Conservation (phyloP, 2,329 filamentous ascomycete species). For the Sclerotinia glacialis region DNA sequence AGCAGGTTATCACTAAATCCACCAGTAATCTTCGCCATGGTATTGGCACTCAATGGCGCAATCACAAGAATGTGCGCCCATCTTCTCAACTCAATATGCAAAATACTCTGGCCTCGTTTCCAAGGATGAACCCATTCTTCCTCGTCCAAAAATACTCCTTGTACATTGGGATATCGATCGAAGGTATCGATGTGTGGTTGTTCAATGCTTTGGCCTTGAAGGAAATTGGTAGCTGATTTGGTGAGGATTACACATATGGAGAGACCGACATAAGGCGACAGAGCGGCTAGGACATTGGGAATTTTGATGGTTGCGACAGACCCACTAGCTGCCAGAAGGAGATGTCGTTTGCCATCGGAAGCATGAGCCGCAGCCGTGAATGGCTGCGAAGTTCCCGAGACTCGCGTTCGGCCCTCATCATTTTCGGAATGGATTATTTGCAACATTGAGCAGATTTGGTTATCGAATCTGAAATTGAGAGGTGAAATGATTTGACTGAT, state of each 20-base stretch:
- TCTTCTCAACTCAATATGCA: constrained; percentile 85
- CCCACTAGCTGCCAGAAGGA: constrained; percentile 65
- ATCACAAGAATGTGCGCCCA: constrained; percentile 81
- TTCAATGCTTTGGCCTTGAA: constrained; percentile 71
- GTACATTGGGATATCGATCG: constrained; percentile 63
- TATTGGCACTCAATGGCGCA: constrained; percentile 79
- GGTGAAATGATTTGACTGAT: too few species aligned
- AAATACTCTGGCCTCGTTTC: constrained; percentile 72
- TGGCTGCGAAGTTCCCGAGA: constrained; percentile 22
- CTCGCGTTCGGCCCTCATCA: constrained; percentile 20
- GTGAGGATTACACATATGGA: constrained; percentile 87
- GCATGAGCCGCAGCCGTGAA: constrained; percentile 38
- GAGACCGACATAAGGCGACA: constrained; percentile 53
- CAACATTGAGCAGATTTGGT: constrained; percentile 25
- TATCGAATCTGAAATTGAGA: too few species aligned
- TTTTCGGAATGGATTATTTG: constrained; percentile 26
- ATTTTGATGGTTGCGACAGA: constrained; percentile 90
- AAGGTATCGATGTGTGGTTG: constrained; percentile 68
- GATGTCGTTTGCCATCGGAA: constrained; percentile 54
- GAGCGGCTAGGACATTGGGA: constrained; percentile 60
- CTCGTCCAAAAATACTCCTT: constrained; percentile 76
- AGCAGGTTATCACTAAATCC: constrained; percentile 79
- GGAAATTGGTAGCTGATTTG: constrained; percentile 68
- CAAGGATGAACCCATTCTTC: constrained; percentile 82
- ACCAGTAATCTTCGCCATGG: constrained; percentile 75